A percentile compares a stretch with the other conserved stretches of the same genome.
Conservation (phyloP, 2,329 filamentous ascomycete species). For the Monosporascus cannonballus region DNA sequence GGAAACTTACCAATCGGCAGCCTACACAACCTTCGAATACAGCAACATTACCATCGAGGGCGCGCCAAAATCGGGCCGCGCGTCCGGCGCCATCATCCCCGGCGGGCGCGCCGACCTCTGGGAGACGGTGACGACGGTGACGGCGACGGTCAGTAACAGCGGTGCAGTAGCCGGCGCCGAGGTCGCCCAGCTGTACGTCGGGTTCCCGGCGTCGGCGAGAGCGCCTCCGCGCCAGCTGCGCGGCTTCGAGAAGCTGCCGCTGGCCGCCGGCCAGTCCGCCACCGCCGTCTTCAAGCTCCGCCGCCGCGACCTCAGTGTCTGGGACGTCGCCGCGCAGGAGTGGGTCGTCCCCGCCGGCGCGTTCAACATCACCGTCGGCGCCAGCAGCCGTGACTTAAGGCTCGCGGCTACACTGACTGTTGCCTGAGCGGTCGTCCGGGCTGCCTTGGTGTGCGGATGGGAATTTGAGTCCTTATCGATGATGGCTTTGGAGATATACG, state of each 20-base stretch:
- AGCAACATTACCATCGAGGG: slow-evolving; percentile 39
- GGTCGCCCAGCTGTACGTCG: slow-evolving; percentile 56
- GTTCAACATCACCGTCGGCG: slow-evolving; percentile 37
- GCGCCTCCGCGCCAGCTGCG: slow-evolving; percentile 46
- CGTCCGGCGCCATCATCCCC: slow-evolving; percentile 31
- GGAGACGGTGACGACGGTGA: slow-evolving; percentile 42
- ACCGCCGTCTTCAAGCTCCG: slow-evolving; percentile 47
- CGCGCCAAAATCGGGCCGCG: slow-evolving; percentile 31
- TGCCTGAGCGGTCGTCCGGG: slow-evolving; percentile 1
- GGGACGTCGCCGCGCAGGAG: slow-evolving; percentile 52
- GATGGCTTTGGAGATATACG: too few relatives aligned
- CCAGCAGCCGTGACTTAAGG: slow-evolving; percentile 40
- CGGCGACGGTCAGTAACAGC: slow-evolving; percentile 58
- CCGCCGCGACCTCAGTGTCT: slow-evolving; percentile 58
- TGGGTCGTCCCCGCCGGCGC: slow-evolving; percentile 39
- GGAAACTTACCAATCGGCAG: slow-evolving; percentile 23
- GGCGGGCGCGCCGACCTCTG: slow-evolving; percentile 42
- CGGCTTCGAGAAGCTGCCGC: slow-evolving; percentile 54
- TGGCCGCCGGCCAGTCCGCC: slow-evolving; percentile 41
- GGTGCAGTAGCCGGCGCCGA: slow-evolving; percentile 57
- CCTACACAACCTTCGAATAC: slow-evolving; percentile 64
- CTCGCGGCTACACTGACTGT: slow-evolving; percentile 29
- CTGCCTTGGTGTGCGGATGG: too few relatives aligned
- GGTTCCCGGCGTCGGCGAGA: slow-evolving; percentile 33
- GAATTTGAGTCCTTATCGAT: too few relatives aligned